A percentile compares a stretch with the other conserved stretches of the same genome.
phyloP scores from a whole-genome alignment of 176 grass and related monocot genomes.

The Triticum timopheevii region DNA sequence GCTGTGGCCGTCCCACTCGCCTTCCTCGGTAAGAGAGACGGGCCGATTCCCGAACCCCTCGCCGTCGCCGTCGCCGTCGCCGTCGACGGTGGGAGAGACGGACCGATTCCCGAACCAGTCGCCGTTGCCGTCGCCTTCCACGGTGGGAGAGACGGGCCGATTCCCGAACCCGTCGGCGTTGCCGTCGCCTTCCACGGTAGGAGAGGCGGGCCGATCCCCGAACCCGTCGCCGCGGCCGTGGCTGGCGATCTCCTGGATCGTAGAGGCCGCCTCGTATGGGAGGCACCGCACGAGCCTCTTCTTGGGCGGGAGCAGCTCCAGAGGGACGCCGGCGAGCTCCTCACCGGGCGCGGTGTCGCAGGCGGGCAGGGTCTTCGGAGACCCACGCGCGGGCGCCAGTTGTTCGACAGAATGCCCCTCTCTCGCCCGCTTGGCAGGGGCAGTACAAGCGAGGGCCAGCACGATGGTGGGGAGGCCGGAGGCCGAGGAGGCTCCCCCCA shows the following conservation, averaged over 20 bases:
- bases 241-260: constrained; percentile 19
- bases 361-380: background rate
- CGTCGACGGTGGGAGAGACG: background rate
- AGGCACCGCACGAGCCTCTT: constrained; percentile 42
- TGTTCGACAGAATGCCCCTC: constrained; percentile 16
- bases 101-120: background rate
- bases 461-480: background rate
- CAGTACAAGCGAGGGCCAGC: background rate
- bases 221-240: background rate
- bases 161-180: background rate
- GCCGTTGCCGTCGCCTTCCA: background rate
- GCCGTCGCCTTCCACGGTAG: background rate
- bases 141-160: background rate
- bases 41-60: background rate
- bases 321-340: constrained; percentile 27
- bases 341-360: background rate
- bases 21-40: background rate
- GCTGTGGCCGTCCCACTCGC: background rate
- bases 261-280: constrained; percentile 12
- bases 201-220: background rate
- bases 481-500: background rate
- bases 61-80: background rate
- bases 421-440: background rate
- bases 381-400: background rate
- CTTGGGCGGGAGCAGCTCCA: constrained; percentile 36